phyloP scores from a whole-genome alignment of 1,284 basidiomycete species.

The Abortiporus biennis region DNA sequence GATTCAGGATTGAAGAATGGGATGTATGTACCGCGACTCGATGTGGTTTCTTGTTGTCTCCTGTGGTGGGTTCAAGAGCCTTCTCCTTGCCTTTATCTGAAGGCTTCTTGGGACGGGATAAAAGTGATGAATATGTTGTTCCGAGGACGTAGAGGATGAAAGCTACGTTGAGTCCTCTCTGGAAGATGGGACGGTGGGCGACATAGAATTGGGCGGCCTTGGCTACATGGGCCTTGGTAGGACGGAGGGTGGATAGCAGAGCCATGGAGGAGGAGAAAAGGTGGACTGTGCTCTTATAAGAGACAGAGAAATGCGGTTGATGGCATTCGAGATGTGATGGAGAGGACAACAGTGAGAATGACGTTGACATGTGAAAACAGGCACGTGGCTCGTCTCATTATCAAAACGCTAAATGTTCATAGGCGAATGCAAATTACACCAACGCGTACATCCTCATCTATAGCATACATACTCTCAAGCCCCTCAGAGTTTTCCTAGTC shows the following conservation, averaged over 20 bases:
- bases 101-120: conserved; percentile 30
- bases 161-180: conserved; percentile 56
- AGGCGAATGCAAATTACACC: too few relatives aligned
- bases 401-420: too few relatives aligned
- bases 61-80: conserved; percentile 23
- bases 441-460: too few relatives aligned
- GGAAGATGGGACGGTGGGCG: conserved; percentile 60
- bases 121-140: conserved; percentile 50
- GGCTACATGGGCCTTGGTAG: conserved; percentile 25
- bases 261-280: too few relatives aligned
- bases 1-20: not conserved
- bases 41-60: conserved; percentile 35
- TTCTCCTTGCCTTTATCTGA: conserved; percentile 33
- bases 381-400: too few relatives aligned
- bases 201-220: conserved; percentile 49
- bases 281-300: too few relatives aligned
- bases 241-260: not conserved
- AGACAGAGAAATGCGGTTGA: too few relatives aligned
- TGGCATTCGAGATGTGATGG: too few relatives aligned
- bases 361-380: too few relatives aligned
- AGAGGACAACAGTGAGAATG: too few relatives aligned
- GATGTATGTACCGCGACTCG: conserved; percentile 56
- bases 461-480: too few relatives aligned
- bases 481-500: conserved; percentile 26
- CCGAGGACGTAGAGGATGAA: conserved; percentile 62